Conservation (phyloP, 2,329 filamentous ascomycete genomes). For the Fusarium heterosporum region DNA sequence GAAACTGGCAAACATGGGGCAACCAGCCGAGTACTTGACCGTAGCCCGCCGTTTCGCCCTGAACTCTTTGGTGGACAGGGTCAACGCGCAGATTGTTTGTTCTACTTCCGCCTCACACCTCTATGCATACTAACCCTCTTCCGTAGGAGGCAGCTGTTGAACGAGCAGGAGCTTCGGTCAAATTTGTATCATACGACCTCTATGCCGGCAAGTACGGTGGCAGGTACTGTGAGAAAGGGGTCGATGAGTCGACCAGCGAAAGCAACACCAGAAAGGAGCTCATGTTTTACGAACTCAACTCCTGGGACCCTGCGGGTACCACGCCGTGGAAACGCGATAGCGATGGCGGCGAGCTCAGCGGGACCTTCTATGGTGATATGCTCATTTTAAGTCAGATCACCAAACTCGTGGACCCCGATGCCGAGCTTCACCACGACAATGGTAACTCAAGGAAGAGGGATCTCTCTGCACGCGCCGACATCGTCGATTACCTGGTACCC, state of each 20-base stretch:
- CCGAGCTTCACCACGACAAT: constrained; percentile 9
- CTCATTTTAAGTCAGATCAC: constrained; percentile 18
- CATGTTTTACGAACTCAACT: constrained; percentile 23
- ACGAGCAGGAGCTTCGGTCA: constrained; percentile 7
- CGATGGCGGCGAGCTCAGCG: constrained; percentile 1
- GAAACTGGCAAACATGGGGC: background rate
- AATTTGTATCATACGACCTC: constrained; percentile 5
- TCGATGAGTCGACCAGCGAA: constrained; percentile 16
- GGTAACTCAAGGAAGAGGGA: background rate
- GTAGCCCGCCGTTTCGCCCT: background rate
- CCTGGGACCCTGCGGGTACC: constrained; percentile 7
- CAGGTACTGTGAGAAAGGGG: constrained; percentile 8
- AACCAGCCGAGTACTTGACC: background rate
- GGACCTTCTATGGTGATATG: constrained; percentile 22
- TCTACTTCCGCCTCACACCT: fast-evolving
- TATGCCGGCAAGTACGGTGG: background rate
- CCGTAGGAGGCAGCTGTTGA: no score
- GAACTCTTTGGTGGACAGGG: background rate
- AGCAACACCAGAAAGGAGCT: constrained; percentile 5
- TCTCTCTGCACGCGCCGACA: background rate
- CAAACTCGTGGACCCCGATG: background rate
- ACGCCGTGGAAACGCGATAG: constrained; percentile 10
- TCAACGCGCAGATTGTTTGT: constrained; percentile 1
- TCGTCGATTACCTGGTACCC: constrained; percentile 10
- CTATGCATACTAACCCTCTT: background rate